Percentiles rank a stretch among this genome's conserved stretches.
These are phyloP conservation scores for Pueraria montana DNA, from an alignment of 306 rosid genomes.

Conservation along the genomic window DNA sequence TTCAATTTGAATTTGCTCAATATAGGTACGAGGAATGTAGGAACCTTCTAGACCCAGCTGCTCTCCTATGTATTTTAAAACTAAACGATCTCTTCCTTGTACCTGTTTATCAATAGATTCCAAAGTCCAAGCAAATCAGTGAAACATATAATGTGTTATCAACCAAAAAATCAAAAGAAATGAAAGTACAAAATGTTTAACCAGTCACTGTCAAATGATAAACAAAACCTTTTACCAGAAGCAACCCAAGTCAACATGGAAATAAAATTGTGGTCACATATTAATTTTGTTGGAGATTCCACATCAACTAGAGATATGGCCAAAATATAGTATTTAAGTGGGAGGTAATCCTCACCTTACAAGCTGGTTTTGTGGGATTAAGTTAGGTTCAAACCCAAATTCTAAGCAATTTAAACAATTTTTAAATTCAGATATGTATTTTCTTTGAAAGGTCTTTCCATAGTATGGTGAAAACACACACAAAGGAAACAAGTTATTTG, in stretches of 20 bases:
- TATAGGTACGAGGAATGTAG: constrained; percentile 96
- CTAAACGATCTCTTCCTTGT: constrained; percentile 92
- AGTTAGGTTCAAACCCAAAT: too few species aligned
- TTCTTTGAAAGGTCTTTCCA: constrained; percentile 5
- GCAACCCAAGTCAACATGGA: constrained; percentile 23
- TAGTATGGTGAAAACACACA: background rate
- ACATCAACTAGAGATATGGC: too few species aligned
- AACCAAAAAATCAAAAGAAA: constrained; percentile 15
- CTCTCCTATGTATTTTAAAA: constrained; percentile 71
- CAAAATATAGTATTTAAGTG: too few species aligned
- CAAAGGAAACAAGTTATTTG: constrained; percentile 7
- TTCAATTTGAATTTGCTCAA: constrained; percentile 98
- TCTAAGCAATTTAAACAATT: background rate
- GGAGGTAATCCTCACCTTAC: too few species aligned
- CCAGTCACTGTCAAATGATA: constrained; percentile 4
- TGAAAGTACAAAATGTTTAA: constrained; percentile 29
- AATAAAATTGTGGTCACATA: constrained; percentile 8
- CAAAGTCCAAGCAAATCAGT: constrained; percentile 39
- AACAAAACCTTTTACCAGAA: constrained; percentile 8
- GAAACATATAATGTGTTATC: background rate
- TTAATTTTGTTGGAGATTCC: too few species aligned
- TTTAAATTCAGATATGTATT: constrained; percentile 4
- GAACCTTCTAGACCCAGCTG: constrained; percentile 94
- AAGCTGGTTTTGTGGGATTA: too few species aligned
- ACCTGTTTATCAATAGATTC: constrained; percentile 63